Conservation (phyloP, 75 land plant genomes). For the Pinus taeda region DNA sequence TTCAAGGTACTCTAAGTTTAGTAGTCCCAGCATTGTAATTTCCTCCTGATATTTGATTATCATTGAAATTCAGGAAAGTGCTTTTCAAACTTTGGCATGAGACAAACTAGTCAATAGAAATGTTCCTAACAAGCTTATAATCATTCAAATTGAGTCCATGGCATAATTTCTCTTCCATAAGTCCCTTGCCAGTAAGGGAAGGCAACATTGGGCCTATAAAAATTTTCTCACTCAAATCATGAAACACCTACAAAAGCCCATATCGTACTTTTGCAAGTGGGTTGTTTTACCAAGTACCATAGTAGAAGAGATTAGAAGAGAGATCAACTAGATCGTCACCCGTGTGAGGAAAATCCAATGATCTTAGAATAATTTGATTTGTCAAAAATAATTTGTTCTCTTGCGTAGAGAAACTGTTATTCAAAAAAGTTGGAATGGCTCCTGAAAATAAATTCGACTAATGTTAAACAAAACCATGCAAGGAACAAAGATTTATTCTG, state of each 20-base stretch:
- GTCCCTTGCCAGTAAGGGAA: slow-evolving; percentile 39
- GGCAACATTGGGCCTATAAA: slow-evolving; percentile 52
- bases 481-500: slow-evolving; percentile 31
- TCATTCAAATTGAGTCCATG: slow-evolving; percentile 48
- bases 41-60: slow-evolving; percentile 49
- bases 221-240: slow-evolving; percentile 73
- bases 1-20: slow-evolving; percentile 28
- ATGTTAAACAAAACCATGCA: slow-evolving; percentile 69
- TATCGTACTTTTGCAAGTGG: slow-evolving; percentile 10
- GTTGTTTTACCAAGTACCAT: neutral
- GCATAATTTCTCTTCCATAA: slow-evolving; percentile 15
- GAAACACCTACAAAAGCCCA: slow-evolving; percentile 29
- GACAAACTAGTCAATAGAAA: slow-evolving; percentile 30
- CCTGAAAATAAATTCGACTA: slow-evolving; percentile 64
- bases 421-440: slow-evolving; percentile 14
- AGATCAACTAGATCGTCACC: neutral
- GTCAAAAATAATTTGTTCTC: neutral
- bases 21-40: slow-evolving; percentile 21
- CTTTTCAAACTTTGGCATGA: slow-evolving; percentile 31
- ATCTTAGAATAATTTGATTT: neutral
- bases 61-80: slow-evolving; percentile 48
- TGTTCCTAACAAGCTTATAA: slow-evolving; percentile 52
- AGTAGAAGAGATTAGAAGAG: slow-evolving; percentile 11
- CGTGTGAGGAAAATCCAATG: neutral
- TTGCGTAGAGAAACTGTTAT: slow-evolving; percentile 9